Evolutionary conservation across 139 green algal genomes (phyloP), one percentile per base, ranked within the genome.

Genomic region (Limnomonas spitsbergensis): DNA sequence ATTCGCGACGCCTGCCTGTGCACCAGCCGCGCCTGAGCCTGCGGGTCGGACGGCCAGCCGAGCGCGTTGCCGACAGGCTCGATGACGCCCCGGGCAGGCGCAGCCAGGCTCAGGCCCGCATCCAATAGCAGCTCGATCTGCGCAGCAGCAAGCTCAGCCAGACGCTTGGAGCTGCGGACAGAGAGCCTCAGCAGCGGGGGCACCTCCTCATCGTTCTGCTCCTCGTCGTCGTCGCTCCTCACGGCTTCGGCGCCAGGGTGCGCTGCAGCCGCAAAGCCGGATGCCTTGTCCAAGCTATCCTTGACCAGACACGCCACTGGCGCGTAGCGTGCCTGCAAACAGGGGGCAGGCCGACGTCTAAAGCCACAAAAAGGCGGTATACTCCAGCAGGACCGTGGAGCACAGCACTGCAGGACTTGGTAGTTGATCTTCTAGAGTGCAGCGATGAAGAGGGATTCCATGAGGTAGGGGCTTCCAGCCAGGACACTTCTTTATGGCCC

Each of bases 71-170:
- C 66, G 9, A 20, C 9, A 24, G n/a, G 66, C 66, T 61, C 29
- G 53, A 20, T 66, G 31, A 61, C 6, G 26, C 40, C 4, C 26
- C 3, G 2, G 2, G 70, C 3, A 4, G 34, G 70, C 29, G 70
- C 70, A 38, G 38, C 70, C 31, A 53, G 29, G 29, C 70, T 76
- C 70, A 76, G 24, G 70, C 70, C 34, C 34, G 29, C 27, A 36
- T 76, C 70, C 40, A 72, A 20, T 24, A 72, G 29, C 31, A 61
- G 70, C 36, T 56, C 4, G 3, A 42, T 61, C 14, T 7, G 70
- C 2, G 34, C 70, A 34, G 36, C 39, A 66, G 38, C 37, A 61
- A 42, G 20, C 34, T 32, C 36, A 4, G 35, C 71, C 38, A 61
- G 38, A 4, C 34, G 71, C 71, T 77, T 35, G 26, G 26, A 29